A percentile compares a stretch with the other conserved stretches of the same genome.
Conservation (phyloP, 148 eudicot species). For the Bassia scoparia region DNA sequence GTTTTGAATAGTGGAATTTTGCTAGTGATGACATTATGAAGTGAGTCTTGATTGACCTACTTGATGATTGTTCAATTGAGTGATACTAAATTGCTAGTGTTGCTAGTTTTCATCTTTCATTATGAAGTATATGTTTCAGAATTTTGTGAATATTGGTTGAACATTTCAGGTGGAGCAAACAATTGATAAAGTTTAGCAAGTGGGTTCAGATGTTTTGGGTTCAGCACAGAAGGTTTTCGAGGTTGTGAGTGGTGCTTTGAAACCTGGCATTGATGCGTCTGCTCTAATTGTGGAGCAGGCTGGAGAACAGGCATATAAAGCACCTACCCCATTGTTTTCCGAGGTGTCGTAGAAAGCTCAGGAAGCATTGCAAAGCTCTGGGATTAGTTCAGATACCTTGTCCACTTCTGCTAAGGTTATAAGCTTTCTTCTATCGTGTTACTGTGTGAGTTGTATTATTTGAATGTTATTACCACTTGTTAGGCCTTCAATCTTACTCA, state of each 20-base stretch:
- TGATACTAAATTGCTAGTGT: not conserved
- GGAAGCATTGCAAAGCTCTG: slow-evolving; percentile 79
- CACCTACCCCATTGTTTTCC: slow-evolving; percentile 67
- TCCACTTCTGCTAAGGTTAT: slow-evolving; percentile 75
- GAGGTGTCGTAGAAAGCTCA: slow-evolving; percentile 86
- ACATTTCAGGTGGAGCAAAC: slow-evolving; percentile 69
- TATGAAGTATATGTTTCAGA: not conserved
- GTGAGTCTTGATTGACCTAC: not conserved
- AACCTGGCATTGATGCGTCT: slow-evolving; percentile 76
- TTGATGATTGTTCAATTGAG: not conserved
- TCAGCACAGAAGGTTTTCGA: slow-evolving; percentile 46
- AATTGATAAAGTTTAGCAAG: slow-evolving; percentile 69
- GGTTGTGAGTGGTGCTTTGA: slow-evolving; percentile 45
- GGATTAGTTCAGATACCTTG: slow-evolving; percentile 63
- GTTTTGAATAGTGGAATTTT: not conserved
- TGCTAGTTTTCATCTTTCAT: not conserved
- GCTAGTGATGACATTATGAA: not conserved
- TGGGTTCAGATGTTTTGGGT: slow-evolving; percentile 53
- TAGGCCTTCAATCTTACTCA: not conserved
- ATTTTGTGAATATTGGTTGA: slow-evolving; percentile 7
- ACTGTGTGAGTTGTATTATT: too few relatives aligned
- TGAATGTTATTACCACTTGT: not conserved
- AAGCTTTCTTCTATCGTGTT: not conserved
- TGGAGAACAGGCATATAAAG: slow-evolving; percentile 61
- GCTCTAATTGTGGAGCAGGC: slow-evolving; percentile 73